phyloP scores from a whole-genome alignment of 306 rosid species.

The Fragaria iinumae region DNA sequence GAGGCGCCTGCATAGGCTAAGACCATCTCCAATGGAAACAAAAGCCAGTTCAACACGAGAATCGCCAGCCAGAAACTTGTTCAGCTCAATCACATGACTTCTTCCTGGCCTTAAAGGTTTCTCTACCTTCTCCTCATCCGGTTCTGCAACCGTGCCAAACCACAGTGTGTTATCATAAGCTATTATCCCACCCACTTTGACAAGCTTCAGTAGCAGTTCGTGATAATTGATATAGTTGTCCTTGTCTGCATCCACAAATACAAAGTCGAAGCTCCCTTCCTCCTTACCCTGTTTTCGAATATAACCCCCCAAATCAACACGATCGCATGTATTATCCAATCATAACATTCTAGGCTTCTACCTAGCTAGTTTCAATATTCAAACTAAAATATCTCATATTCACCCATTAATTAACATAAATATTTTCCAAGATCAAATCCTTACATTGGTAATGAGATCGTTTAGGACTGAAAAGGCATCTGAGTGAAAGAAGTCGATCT shows the following conservation, averaged over 20 bases:
- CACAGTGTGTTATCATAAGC: constrained; percentile 64
- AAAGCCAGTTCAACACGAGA: constrained; percentile 39
- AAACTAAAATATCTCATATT: too few relatives aligned
- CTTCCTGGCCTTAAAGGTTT: not conserved
- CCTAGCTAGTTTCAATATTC: too few relatives aligned
- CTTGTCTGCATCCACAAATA: constrained; percentile 58
- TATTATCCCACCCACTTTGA: constrained; percentile 52
- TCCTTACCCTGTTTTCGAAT: constrained; percentile 27
- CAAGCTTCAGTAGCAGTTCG: constrained; percentile 43
- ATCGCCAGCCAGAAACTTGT: constrained; percentile 37
- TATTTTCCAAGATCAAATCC: too few relatives aligned
- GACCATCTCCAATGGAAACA: constrained; percentile 48
- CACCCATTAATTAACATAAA: not conserved
- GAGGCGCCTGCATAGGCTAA: constrained; percentile 44
- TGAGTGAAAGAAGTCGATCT: constrained; percentile 48
- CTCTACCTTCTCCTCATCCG: constrained; percentile 22
- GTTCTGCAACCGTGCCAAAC: constrained; percentile 44
- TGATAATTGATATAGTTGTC: constrained; percentile 41
- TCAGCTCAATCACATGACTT: constrained; percentile 24
- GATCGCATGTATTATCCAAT: too few relatives aligned
- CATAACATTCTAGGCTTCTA: too few relatives aligned
- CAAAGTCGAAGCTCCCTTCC: constrained; percentile 52
- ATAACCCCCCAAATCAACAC: not conserved
- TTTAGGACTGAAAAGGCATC: constrained; percentile 37
- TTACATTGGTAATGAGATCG: constrained; percentile 37